phyloP scores from a whole-genome alignment of 345 rosid genomes.

The Cardiospermum halicacabum region DNA sequence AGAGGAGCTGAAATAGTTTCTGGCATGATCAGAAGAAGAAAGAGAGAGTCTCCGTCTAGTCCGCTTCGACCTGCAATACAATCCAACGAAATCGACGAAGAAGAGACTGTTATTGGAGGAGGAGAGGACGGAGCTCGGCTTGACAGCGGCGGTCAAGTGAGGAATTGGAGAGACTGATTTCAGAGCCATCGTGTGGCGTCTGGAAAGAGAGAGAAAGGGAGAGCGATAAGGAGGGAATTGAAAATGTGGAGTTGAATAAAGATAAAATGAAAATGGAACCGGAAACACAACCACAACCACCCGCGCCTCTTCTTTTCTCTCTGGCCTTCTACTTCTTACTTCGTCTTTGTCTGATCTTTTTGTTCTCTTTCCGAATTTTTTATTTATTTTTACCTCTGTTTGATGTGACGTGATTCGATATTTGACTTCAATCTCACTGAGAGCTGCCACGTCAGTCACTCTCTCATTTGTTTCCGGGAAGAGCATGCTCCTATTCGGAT shows the following conservation, averaged over 20 bases:
- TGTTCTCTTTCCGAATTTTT: no score
- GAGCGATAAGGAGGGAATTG: slow-evolving; percentile 16
- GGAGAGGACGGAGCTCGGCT: slow-evolving; percentile 39
- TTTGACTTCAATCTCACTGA: background rate
- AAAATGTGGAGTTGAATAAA: slow-evolving; percentile 27
- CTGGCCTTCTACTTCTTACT: slow-evolving; percentile 17
- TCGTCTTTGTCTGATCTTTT: background rate
- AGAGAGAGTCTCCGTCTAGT: slow-evolving; percentile 43
- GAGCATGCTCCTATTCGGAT: no score
- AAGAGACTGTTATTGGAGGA: slow-evolving; percentile 35
- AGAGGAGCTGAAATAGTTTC: slow-evolving; percentile 18
- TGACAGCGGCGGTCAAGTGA: slow-evolving; percentile 31
- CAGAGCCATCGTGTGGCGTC: slow-evolving; percentile 35
- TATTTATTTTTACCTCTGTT: background rate
- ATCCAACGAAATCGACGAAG: slow-evolving; percentile 69
- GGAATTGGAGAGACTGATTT: slow-evolving; percentile 50
- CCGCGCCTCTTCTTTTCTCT: slow-evolving; percentile 32
- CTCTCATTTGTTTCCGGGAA: no score
- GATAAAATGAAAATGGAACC: slow-evolving; percentile 29
- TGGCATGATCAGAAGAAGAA: slow-evolving; percentile 25
- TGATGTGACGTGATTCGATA: background rate
- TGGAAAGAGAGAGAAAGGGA: slow-evolving; percentile 4
- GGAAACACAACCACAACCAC: slow-evolving; percentile 33
- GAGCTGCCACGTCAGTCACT: background rate
- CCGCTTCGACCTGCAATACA: slow-evolving; percentile 41